These are phyloP conservation scores for Aspergillus ochraceus DNA, from an alignment of 2,329 filamentous ascomycete species.

Conservation along the genomic window DNA sequence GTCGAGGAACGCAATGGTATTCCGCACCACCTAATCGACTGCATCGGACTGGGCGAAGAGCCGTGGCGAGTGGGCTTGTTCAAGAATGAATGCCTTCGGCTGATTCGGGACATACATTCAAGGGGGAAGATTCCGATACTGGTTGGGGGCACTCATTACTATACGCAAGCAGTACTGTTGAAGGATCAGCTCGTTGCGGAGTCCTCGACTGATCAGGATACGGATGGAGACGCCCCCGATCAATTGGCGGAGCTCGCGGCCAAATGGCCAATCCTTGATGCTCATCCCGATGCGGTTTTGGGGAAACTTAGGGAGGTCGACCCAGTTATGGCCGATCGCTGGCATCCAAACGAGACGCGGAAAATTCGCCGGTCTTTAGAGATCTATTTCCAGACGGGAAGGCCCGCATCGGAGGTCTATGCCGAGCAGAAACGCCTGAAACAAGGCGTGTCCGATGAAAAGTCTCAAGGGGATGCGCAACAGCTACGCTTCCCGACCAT, in stretches of 20 bases:
- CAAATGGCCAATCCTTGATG: slow-evolving; percentile 70
- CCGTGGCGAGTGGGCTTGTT: slow-evolving; percentile 84
- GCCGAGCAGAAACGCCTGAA: slow-evolving; percentile 63
- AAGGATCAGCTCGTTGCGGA: slow-evolving; percentile 63
- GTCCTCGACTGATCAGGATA: slow-evolving; percentile 26
- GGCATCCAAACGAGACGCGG: slow-evolving; percentile 90
- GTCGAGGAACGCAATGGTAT: slow-evolving; percentile 72
- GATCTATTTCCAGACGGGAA: slow-evolving; percentile 82
- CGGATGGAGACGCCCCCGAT: slow-evolving; percentile 21
- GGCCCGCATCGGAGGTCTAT: slow-evolving; percentile 81
- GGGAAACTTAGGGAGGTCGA: slow-evolving; percentile 76
- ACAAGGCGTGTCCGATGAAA: slow-evolving; percentile 23
- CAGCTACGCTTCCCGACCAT: slow-evolving; percentile 59
- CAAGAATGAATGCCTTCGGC: slow-evolving; percentile 64
- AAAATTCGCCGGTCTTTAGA: slow-evolving; percentile 89
- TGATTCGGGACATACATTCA: slow-evolving; percentile 74
- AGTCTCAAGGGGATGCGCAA: slow-evolving; percentile 17
- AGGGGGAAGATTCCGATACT: slow-evolving; percentile 83
- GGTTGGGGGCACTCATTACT: slow-evolving; percentile 95
- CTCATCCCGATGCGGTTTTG: slow-evolving; percentile 69
- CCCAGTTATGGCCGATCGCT: slow-evolving; percentile 81
- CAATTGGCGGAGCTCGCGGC: slow-evolving; percentile 27
- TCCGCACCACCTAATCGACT: slow-evolving; percentile 83
- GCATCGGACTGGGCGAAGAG: slow-evolving; percentile 71
- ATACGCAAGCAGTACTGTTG: slow-evolving; percentile 85